Evolutionary conservation across 2,329 filamentous ascomycete species (phyloP), one percentile per base, ranked within the genome.

Genomic region (Bipolaris oryzae): DNA sequence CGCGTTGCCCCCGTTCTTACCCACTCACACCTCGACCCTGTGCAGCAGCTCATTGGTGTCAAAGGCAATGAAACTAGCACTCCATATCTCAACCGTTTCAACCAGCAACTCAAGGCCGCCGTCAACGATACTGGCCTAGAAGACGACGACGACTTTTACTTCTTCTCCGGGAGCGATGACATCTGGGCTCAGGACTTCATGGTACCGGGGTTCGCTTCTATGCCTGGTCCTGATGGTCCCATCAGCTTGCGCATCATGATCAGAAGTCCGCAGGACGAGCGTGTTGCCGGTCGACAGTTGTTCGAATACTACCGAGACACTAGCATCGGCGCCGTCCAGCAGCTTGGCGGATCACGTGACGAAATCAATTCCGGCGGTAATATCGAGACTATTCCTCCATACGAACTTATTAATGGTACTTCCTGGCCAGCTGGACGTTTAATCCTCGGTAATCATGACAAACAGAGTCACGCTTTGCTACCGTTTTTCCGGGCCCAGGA

Each of bases 131-230:
- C 66, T 1, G 61, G 63, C 1, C 11, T 61, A 3, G 11, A 61
- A 13, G 41, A 60, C 6, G 62, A 68, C 0, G n/a, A n/a, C n/a
- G n/a, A n/a, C 11, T 50, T n/a, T 48, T 75, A 0, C 0, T 44
- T 60, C 1, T 64, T 77, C 53, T 59, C 69, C 18, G 48, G 53
- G 1, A 64, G 57, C 20, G 58, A 54, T 28, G 75, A 78, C 54
- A 62, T 72, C 42, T 80, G 76, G 77, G 66, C 71, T 1, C 77
- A 79, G 55, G 77, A 80, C 50, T 72, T 76, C 35, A 55, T 79
- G 25, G 76, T 79, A 59, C 72, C 77, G 0, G 77, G 63, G 1
- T 80, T 77, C 54, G 64, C 67, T 3, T 77, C 72, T 48, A 79
- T 79, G 56, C 77, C 77, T 0, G 76, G 76, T 0, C 73, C 76